These are phyloP conservation scores for Mycena olivaceomarginata DNA, from an alignment of 768 basidiomycete species.

Conservation along the genomic window DNA sequence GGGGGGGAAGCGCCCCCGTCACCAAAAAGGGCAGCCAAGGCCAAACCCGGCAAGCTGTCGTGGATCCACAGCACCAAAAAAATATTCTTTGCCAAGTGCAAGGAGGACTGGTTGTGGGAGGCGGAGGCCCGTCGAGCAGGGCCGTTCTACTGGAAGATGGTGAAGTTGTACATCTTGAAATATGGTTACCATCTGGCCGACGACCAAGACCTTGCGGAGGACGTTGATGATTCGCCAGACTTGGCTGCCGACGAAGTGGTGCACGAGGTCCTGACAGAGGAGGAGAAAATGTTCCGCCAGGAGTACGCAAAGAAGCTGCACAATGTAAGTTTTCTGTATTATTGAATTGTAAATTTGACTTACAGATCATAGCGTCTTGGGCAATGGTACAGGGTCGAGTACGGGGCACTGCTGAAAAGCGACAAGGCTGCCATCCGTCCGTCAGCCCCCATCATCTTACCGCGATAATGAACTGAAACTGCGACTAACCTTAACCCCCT, in stretches of 20 bases:
- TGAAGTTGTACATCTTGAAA: background rate
- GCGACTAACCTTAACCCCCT: slow-evolving; percentile 58
- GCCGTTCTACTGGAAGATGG: slow-evolving; percentile 2
- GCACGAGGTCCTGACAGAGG: background rate
- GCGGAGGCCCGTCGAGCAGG: background rate
- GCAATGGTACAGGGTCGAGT: too few relatives aligned
- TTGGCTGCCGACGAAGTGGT: background rate
- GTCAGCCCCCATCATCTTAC: background rate
- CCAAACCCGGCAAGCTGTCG: background rate
- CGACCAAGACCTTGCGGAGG: background rate
- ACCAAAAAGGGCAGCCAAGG: background rate
- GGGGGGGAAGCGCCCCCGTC: background rate
- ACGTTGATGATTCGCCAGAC: slow-evolving; percentile 3
- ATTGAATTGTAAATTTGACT: too few relatives aligned
- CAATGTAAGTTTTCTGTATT: background rate
- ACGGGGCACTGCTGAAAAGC: too few relatives aligned
- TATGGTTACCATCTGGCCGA: background rate
- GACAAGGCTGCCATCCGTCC: slow-evolving; percentile 39
- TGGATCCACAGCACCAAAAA: slow-evolving; percentile 16
- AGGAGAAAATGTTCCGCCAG: background rate
- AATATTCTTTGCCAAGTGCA: background rate
- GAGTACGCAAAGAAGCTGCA: background rate
- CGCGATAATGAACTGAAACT: too few relatives aligned
- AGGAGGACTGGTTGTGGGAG: background rate
- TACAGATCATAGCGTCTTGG: too few relatives aligned